phyloP scores from a whole-genome alignment of 2,329 filamentous ascomycete species.

The Diaporthe eres region DNA sequence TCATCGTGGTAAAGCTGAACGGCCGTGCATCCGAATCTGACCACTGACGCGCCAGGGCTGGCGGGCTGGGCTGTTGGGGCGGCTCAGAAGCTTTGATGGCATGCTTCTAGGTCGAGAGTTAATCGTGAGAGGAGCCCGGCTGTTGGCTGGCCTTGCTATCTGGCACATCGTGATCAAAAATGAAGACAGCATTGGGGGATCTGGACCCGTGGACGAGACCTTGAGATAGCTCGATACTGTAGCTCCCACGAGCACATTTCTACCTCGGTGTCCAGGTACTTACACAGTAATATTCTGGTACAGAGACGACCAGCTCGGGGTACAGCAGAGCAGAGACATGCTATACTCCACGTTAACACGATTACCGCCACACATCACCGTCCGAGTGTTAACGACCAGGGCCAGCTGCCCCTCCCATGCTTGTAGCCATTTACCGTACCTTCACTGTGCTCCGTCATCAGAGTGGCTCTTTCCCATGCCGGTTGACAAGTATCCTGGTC shows the following conservation, averaged over 20 bases:
- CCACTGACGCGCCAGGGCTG: constrained; percentile 27
- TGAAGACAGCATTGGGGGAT: constrained; percentile 1
- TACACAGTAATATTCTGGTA: not conserved
- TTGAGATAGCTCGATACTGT: not conserved
- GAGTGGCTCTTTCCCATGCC: constrained; percentile 6
- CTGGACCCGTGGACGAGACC: not conserved
- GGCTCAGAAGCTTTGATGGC: constrained; percentile 32
- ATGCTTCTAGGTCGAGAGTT: constrained; percentile 31
- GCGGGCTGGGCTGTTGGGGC: constrained; percentile 22
- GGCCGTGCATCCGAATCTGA: constrained; percentile 35
- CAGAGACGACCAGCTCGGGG: not conserved
- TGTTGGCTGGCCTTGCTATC: constrained; percentile 11
- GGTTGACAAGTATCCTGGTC: constrained; percentile 13
- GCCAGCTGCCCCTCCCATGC: not conserved
- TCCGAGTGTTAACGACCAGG: not conserved
- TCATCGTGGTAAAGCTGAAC: constrained; percentile 33
- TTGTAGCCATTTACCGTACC: not conserved
- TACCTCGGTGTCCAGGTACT: not conserved
- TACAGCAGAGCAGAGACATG: not conserved
- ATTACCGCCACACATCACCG: fast-evolving
- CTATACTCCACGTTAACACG: not conserved
- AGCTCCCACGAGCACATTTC: not conserved
- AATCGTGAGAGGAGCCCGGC: constrained; percentile 15
- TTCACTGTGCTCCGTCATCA: constrained; percentile 4
- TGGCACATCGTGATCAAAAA: constrained; percentile 1